Conservation (phyloP, 805 yeast species). For the Komagataella populi region DNA sequence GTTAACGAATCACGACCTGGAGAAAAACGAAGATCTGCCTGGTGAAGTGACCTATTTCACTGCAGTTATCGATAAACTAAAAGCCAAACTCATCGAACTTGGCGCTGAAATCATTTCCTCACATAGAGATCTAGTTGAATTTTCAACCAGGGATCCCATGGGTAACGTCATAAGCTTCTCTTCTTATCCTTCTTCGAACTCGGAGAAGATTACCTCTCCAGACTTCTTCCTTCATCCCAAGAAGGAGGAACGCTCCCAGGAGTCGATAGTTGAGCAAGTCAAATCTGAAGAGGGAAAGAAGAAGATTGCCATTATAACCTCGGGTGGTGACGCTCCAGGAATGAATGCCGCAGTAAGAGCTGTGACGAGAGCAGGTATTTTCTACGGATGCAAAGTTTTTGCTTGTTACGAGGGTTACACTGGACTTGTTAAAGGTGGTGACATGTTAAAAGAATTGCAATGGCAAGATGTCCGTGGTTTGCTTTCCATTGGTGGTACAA, state of each 20-base stretch:
- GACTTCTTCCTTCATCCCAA: conserved; percentile 15
- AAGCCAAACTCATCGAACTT: conserved; percentile 9
- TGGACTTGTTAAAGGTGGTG: conserved; percentile 59
- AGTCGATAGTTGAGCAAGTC: neutral
- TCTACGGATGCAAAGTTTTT: conserved; percentile 48
- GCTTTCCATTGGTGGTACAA: conserved; percentile 61
- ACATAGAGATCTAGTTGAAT: conserved; percentile 8
- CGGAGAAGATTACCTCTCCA: conserved; percentile 17
- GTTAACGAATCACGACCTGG: conserved; percentile 22
- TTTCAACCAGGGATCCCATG: conserved; percentile 46
- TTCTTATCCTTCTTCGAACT: conserved; percentile 25
- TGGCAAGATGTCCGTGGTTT: conserved; percentile 70
- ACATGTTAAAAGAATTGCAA: conserved; percentile 41
- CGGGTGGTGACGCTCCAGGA: conserved; percentile 78
- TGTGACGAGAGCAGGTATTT: conserved; percentile 55
- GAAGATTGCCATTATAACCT: conserved; percentile 66
- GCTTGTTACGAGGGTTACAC: conserved; percentile 67
- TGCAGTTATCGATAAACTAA: conserved; percentile 18
- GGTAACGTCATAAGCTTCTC: conserved; percentile 49
- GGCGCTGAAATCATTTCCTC: conserved; percentile 7
- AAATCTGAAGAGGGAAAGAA: conserved; percentile 7
- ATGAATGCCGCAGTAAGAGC: conserved; percentile 71
- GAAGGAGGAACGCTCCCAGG: neutral
- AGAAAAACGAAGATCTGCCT: conserved; percentile 17
- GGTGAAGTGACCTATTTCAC: conserved; percentile 27